These are phyloP conservation scores for Trichoderma reesei DNA, from an alignment of 495 filamentous ascomycete species.

Conservation along the genomic window DNA sequence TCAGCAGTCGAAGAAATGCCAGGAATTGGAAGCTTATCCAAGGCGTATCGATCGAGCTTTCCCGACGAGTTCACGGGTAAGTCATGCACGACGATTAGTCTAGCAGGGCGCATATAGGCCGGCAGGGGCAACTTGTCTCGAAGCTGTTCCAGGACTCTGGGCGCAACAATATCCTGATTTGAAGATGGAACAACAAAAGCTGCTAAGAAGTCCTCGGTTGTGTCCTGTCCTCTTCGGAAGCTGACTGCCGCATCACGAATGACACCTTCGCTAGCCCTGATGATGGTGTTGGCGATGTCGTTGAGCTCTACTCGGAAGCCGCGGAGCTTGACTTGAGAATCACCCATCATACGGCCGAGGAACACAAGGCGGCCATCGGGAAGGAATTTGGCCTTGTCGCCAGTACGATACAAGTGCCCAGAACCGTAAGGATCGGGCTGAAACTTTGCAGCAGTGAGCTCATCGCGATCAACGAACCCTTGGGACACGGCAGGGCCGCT, in stretches of 20 bases:
- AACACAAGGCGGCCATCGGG: conserved; percentile 28
- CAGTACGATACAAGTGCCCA: conserved; percentile 28
- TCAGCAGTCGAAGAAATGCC: neutral
- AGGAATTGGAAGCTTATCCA: conserved; percentile 26
- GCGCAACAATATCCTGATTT: neutral
- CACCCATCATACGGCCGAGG: conserved; percentile 29
- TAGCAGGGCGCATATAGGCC: conserved; percentile 36
- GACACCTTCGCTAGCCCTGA: conserved; percentile 13
- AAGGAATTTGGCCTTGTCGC: conserved; percentile 28
- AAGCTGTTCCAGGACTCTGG: neutral
- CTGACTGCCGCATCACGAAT: conserved; percentile 12
- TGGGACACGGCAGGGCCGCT: conserved; percentile 18
- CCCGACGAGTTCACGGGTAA: conserved; percentile 32
- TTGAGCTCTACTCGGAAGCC: conserved; percentile 37
- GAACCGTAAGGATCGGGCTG: conserved; percentile 14
- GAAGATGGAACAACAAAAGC: neutral
- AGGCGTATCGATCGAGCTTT: conserved; percentile 34
- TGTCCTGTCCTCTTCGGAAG: neutral
- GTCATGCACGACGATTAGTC: conserved; percentile 24
- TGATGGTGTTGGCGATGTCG: conserved; percentile 29
- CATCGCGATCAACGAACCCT: conserved; percentile 19
- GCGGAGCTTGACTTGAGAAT: conserved; percentile 33
- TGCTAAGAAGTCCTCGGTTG: neutral
- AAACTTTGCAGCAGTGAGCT: conserved; percentile 20
- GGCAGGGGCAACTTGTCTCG: conserved; percentile 28